A percentile compares a stretch with the other conserved stretches of the same genome.
phyloP scores from a whole-genome alignment of 768 basidiomycete genomes.

The Leucocoprinus leucothites region DNA sequence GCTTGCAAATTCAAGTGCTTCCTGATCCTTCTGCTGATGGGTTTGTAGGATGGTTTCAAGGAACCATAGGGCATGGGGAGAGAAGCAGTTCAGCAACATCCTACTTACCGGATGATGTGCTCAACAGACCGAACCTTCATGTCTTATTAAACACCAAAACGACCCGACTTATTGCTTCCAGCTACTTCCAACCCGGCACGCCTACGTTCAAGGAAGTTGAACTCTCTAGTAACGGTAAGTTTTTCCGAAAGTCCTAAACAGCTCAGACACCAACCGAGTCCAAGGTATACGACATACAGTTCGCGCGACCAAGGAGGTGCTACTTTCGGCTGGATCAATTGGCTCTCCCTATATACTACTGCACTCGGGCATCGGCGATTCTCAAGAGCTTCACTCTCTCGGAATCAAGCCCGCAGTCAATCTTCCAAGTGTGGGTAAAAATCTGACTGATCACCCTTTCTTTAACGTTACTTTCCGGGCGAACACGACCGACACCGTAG shows the following conservation, averaged over 20 bases:
- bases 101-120: conserved; percentile 23
- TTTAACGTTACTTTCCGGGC: conserved; percentile 13
- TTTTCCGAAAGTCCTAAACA: no score
- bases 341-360: conserved; percentile 16
- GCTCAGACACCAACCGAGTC: not conserved
- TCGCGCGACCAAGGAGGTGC: conserved; percentile 9
- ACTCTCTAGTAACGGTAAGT: not conserved
- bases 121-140: conserved; percentile 25
- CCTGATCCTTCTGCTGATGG: not conserved
- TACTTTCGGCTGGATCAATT: conserved; percentile 15
- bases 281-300: not conserved
- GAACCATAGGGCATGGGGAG: conserved; percentile 22
- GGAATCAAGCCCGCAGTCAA: conserved; percentile 23
- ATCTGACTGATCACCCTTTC: conserved; percentile 25
- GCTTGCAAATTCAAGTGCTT: not conserved
- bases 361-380: conserved; percentile 18
- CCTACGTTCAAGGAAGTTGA: not conserved
- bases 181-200: not conserved
- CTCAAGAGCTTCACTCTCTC: conserved; percentile 9
- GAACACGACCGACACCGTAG: conserved; percentile 11
- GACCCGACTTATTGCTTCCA: conserved; percentile 17
- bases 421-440: conserved; percentile 26
- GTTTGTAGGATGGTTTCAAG: conserved; percentile 19
- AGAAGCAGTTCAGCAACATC: conserved; percentile 29
- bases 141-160: conserved; percentile 28